Evolutionary conservation across 495 filamentous ascomycete genomes (phyloP).

Genomic region (Penicillium soppii): DNA sequence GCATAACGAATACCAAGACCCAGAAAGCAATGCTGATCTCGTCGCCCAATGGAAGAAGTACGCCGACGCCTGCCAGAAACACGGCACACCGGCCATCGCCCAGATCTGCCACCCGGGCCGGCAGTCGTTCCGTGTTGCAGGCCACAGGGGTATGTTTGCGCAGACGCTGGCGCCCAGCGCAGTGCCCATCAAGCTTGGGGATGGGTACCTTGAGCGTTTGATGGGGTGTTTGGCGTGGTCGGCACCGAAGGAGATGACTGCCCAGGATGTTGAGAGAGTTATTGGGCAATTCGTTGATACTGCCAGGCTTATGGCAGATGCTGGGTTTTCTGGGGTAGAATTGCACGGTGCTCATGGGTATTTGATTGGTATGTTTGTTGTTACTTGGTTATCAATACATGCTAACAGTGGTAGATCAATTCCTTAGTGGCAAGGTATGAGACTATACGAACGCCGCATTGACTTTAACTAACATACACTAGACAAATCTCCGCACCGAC

Average conservation of each 20-base stretch:
- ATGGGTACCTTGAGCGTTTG: constrained; percentile 34
- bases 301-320: constrained; percentile 44
- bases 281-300: constrained; percentile 49
- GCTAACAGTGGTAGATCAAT: constrained; percentile 35
- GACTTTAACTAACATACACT: background rate
- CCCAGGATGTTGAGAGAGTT: constrained; percentile 48
- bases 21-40: constrained; percentile 19
- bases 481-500: constrained; percentile 48
- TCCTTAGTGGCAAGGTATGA: constrained; percentile 39
- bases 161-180: constrained; percentile 48
- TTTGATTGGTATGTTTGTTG: constrained; percentile 41
- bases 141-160: constrained; percentile 43
- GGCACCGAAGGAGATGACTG: constrained; percentile 46
- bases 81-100: constrained; percentile 50
- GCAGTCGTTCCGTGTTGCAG: constrained; percentile 48
- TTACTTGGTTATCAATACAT: background rate
- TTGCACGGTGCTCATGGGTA: constrained; percentile 62
- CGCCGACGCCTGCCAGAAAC: constrained; percentile 43
- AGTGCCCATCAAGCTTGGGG: constrained; percentile 39
- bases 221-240: constrained; percentile 38
- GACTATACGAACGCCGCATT: background rate
- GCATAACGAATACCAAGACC: constrained; percentile 30
- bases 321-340: constrained; percentile 57
- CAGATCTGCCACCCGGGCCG: constrained; percentile 61
- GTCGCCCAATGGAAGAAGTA: constrained; percentile 46